A percentile compares a stretch with the other conserved stretches of the same genome.
These are phyloP conservation scores for Phanerochaete carnosa DNA, from an alignment of 768 basidiomycete species.

Conservation along the genomic window DNA sequence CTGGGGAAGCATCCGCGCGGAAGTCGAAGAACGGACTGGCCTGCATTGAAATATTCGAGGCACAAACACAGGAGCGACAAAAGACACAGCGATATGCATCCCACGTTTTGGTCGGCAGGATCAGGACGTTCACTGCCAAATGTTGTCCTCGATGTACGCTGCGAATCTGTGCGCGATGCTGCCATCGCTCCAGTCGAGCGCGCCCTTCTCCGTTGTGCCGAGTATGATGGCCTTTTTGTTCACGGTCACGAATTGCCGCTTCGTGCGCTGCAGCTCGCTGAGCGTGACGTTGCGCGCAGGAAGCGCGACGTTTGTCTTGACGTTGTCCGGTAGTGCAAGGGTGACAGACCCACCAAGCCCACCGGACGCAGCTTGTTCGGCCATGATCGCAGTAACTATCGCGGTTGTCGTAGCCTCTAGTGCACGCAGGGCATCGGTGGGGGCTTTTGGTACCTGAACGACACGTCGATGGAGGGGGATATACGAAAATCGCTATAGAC, in stretches of 20 bases:
- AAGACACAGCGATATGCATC: not conserved
- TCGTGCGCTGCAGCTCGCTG: constrained; percentile 83
- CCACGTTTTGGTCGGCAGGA: not conserved
- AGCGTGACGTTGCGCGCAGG: constrained; percentile 74
- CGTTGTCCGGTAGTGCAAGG: constrained; percentile 38
- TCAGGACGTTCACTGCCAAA: constrained; percentile 36
- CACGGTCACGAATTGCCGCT: constrained; percentile 86
- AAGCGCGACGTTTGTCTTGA: constrained; percentile 52
- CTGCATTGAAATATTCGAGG: not conserved
- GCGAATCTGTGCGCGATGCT: constrained; percentile 70
- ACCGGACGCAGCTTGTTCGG: constrained; percentile 53
- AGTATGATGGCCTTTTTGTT: constrained; percentile 89
- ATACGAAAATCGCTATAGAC: constrained; percentile 13
- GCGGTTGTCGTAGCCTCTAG: constrained; percentile 76
- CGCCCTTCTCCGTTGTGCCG: constrained; percentile 74
- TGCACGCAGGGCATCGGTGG: constrained; percentile 81
- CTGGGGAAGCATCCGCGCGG: not conserved
- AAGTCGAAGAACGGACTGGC: not conserved
- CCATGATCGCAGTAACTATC: constrained; percentile 70
- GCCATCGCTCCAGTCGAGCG: constrained; percentile 73
- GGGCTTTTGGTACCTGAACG: constrained; percentile 71
- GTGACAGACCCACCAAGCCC: constrained; percentile 51
- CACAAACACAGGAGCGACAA: not conserved
- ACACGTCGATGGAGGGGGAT: not conserved
- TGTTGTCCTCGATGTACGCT: constrained; percentile 67